Percentiles rank a stretch among this genome's conserved stretches.
Conservation (phyloP, 2,329 filamentous ascomycete species). For the Herpotrichia juniperi region DNA sequence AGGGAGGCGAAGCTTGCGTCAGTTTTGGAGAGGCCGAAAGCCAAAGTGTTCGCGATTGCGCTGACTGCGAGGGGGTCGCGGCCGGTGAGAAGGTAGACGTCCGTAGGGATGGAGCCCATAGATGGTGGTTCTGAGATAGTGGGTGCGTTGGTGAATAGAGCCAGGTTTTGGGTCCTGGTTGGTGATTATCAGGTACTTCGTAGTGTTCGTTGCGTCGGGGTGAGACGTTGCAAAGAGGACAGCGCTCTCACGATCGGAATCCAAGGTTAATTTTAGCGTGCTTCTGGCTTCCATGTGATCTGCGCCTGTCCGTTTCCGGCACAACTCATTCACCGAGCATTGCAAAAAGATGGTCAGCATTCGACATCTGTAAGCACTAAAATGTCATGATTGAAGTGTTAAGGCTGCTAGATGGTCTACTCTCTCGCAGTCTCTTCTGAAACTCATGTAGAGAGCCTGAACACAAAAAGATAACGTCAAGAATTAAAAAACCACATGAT, state of each 20-base stretch:
- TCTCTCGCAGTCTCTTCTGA: no score
- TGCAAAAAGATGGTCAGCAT: not conserved
- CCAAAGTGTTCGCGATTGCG: constrained; percentile 40
- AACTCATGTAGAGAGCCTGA: no score
- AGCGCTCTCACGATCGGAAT: constrained; percentile 1
- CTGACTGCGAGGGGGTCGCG: constrained; percentile 43
- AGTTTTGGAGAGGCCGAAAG: constrained; percentile 45
- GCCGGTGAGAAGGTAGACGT: constrained; percentile 33
- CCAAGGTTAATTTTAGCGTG: not conserved
- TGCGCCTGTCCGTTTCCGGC: not conserved
- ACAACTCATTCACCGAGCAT: not conserved
- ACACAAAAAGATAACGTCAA: no score
- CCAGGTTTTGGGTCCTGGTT: constrained; percentile 42
- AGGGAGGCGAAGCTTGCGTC: constrained; percentile 56
- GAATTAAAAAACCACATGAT: no score
- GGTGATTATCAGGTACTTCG: constrained; percentile 15
- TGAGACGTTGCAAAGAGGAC: constrained; percentile 8
- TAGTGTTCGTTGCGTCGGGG: constrained; percentile 20
- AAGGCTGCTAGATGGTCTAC: no score
- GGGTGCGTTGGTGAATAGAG: constrained; percentile 24
- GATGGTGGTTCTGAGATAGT: constrained; percentile 41
- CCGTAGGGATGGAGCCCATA: constrained; percentile 53
- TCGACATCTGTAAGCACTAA: no score
- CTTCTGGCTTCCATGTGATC: constrained; percentile 1
- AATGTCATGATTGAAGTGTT: no score